These are phyloP conservation scores for Neurospora sp. DNA, from an alignment of 495 filamentous ascomycete genomes.

Conservation along the genomic window DNA sequence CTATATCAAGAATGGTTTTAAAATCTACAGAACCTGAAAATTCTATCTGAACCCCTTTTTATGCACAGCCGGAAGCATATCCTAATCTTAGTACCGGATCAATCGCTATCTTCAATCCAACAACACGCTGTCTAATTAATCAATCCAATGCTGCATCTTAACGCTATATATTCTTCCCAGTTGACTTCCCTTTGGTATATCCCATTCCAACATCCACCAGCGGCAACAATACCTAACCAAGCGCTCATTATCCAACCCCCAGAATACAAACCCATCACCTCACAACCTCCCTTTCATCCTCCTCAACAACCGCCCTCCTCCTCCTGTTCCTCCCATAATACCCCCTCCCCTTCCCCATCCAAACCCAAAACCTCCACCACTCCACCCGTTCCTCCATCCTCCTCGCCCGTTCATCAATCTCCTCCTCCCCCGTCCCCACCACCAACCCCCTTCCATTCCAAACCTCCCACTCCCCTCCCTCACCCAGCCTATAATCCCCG, in stretches of 20 bases:
- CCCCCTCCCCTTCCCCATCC: neutral
- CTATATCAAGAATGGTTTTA: too few species aligned
- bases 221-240: too few species aligned
- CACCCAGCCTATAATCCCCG: conserved; percentile 40
- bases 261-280: neutral
- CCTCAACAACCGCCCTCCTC: neutral
- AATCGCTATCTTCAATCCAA: neutral
- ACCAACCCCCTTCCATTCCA: conserved; percentile 3
- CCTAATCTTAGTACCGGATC: too few species aligned
- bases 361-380: neutral
- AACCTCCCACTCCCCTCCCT: conserved; percentile 22
- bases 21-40: too few species aligned
- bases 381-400: neutral
- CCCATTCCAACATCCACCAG: neutral
- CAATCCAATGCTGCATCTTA: neutral
- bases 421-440: neutral
- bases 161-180: neutral
- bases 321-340: neutral
- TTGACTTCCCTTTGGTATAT: neutral
- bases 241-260: neutral
- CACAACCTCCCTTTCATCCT: neutral
- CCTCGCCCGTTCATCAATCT: neutral
- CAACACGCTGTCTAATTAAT: neutral
- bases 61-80: too few species aligned
- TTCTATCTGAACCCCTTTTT: too few species aligned